Percentiles rank a stretch among this genome's conserved stretches.
These are phyloP conservation scores for Microbotryum saponariae DNA, from an alignment of 1,284 basidiomycete species.

Conservation along the genomic window DNA sequence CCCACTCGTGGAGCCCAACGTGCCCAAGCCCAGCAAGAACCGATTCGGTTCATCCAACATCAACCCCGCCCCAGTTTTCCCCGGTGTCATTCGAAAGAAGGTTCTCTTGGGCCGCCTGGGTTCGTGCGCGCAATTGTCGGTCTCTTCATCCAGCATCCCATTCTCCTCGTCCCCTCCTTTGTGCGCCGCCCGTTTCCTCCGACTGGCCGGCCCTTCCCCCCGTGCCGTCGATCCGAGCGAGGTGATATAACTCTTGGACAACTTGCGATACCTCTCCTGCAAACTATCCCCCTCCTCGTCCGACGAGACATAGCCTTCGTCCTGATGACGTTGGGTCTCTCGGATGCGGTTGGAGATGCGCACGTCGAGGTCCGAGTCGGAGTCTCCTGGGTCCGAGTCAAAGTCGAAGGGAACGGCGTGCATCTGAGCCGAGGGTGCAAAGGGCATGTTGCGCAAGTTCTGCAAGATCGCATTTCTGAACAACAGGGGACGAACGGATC, in stretches of 20 bases:
- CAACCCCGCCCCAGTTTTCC: neutral
- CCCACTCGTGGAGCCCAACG: neutral
- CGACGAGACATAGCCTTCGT: slow-evolving; percentile 10
- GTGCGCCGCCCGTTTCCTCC: neutral
- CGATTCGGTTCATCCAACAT: slow-evolving; percentile 3
- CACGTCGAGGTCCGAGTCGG: slow-evolving; percentile 42
- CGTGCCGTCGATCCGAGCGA: neutral
- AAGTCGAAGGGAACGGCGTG: slow-evolving; percentile 70
- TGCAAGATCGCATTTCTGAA: slow-evolving; percentile 63
- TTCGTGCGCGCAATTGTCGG: neutral
- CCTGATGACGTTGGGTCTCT: slow-evolving; percentile 3
- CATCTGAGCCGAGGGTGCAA: slow-evolving; percentile 80
- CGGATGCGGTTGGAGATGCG: slow-evolving; percentile 35
- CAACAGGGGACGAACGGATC: slow-evolving; percentile 4
- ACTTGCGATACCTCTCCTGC: neutral
- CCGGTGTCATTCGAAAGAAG: slow-evolving; percentile 8
- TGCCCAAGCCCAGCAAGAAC: neutral
- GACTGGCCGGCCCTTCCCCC: neutral
- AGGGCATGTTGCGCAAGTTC: slow-evolving; percentile 65
- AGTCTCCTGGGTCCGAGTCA: slow-evolving; percentile 53
- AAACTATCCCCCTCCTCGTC: slow-evolving; percentile 14
- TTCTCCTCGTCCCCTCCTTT: slow-evolving; percentile 45
- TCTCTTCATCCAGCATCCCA: slow-evolving; percentile 44
- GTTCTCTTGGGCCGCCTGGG: slow-evolving; percentile 13
- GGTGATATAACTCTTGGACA: slow-evolving; percentile 4